phyloP scores from a whole-genome alignment of 495 filamentous ascomycete genomes.

The Apiosordaria backusii region DNA sequence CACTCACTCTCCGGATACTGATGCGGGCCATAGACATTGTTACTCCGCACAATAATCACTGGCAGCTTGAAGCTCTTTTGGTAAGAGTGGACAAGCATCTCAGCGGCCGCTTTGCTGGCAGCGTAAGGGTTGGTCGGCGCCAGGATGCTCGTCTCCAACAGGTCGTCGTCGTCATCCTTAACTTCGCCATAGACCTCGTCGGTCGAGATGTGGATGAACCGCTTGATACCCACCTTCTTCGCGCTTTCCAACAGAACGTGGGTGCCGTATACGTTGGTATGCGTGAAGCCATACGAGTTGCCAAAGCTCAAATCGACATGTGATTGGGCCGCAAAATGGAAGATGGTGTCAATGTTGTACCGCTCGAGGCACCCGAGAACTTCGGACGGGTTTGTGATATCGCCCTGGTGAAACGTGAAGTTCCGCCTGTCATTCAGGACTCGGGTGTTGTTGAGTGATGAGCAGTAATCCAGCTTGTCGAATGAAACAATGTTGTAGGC shows the following conservation, averaged over 20 bases:
- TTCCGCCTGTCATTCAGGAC: conserved; percentile 57
- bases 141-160: conserved; percentile 58
- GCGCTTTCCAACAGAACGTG: conserved; percentile 68
- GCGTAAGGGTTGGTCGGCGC: conserved; percentile 75
- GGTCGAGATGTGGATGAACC: conserved; percentile 71
- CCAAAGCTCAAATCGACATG: conserved; percentile 71
- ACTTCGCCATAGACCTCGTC: conserved; percentile 79
- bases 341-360: conserved; percentile 66
- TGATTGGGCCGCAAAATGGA: conserved; percentile 74
- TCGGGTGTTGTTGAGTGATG: conserved; percentile 67
- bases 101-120: conserved; percentile 72
- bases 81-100: conserved; percentile 77
- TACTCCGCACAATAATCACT: conserved; percentile 66
- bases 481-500: conserved; percentile 72
- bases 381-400: conserved; percentile 59
- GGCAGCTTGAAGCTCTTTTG: conserved; percentile 68
- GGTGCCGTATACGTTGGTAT: conserved; percentile 69
- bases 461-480: conserved; percentile 72
- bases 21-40: conserved; percentile 77
- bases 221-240: conserved; percentile 56
- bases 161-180: conserved; percentile 56
- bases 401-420: conserved; percentile 71
- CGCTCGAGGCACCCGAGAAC: conserved; percentile 57
- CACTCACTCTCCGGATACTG: conserved; percentile 73
- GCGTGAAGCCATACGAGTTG: conserved; percentile 67